Percentiles rank a stretch among this genome's conserved stretches.
Conservation (phyloP, 768 basidiomycete genomes). For the Ramaria sp. region DNA sequence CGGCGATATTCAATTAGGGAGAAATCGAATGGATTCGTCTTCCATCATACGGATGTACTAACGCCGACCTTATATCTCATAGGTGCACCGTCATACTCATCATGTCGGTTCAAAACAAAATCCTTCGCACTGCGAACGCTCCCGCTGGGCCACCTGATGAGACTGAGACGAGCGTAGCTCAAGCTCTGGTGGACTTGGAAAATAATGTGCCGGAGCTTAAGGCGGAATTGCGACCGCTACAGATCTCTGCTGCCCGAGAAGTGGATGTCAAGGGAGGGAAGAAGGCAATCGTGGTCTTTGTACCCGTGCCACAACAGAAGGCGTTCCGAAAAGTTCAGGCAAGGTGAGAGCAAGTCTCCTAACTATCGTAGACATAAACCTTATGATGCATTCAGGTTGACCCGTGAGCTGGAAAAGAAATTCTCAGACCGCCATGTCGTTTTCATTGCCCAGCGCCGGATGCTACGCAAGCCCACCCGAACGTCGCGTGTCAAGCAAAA, state of each 20-base stretch:
- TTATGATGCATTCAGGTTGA: conserved; percentile 52
- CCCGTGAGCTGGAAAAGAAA: conserved; percentile 99
- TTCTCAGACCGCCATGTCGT: conserved; percentile 99
- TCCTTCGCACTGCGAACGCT: conserved; percentile 92
- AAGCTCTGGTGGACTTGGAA: conserved; percentile 95
- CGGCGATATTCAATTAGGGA: not conserved
- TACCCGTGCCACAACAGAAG: conserved; percentile 94
- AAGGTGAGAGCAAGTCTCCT: conserved; percentile 38
- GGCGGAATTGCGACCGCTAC: conserved; percentile 86
- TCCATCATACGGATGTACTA: not conserved
- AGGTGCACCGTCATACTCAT: conserved; percentile 20
- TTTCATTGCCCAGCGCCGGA: conserved; percentile 96
- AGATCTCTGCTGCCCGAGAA: conserved; percentile 97
- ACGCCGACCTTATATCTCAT: not conserved
- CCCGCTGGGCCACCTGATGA: conserved; percentile 83
- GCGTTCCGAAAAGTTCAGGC: conserved; percentile 98
- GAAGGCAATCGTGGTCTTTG: conserved; percentile 98
- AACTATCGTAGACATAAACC: not conserved
- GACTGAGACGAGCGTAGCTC: conserved; percentile 83
- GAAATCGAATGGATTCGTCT: not conserved
- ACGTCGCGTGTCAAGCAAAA: conserved; percentile 90
- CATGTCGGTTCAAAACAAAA: conserved; percentile 82
- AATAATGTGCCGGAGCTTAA: conserved; percentile 98
- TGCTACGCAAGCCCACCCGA: conserved; percentile 95
- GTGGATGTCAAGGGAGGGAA: conserved; percentile 98